These are phyloP conservation scores for Lipomyces spencermartinsiae DNA, from an alignment of 805 yeast species.

Conservation along the genomic window DNA sequence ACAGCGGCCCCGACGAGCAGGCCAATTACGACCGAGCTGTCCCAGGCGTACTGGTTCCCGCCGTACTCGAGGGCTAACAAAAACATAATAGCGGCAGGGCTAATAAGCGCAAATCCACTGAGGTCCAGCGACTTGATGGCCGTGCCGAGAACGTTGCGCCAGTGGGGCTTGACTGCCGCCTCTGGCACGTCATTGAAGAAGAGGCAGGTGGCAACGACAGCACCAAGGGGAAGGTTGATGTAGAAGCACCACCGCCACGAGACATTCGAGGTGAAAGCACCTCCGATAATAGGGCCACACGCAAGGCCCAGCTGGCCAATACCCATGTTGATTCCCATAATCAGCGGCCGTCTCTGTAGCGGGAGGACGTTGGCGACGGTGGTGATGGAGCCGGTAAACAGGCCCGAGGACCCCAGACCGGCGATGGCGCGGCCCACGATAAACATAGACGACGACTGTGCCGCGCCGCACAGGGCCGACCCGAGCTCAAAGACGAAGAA, in stretches of 20 bases:
- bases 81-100: conserved; percentile 52
- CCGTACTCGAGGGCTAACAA: conserved; percentile 5
- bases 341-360: conserved; percentile 40
- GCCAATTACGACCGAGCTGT: conserved; percentile 13
- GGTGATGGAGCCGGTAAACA: conserved; percentile 61
- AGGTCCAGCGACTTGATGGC: conserved; percentile 55
- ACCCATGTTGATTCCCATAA: conserved; percentile 48
- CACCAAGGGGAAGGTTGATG: conserved; percentile 50
- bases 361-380: conserved; percentile 63
- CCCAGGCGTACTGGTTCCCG: conserved; percentile 18
- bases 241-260: conserved; percentile 62
- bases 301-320: conserved; percentile 49
- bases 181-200: not conserved
- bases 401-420: conserved; percentile 75
- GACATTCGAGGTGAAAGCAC: conserved; percentile 53
- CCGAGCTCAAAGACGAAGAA: conserved; percentile 40
- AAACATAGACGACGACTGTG: conserved; percentile 57
- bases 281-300: conserved; percentile 60
- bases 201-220: conserved; percentile 44
- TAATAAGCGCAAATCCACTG: conserved; percentile 21
- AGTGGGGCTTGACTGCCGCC: no score
- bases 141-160: conserved; percentile 44
- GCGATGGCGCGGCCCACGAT: conserved; percentile 73
- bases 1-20: conserved; percentile 48
- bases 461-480: conserved; percentile 42